A percentile compares a stretch with the other conserved stretches of the same genome.
Conservation (phyloP, 2,329 filamentous ascomycete genomes). For the Xylariaceae sp. region DNA sequence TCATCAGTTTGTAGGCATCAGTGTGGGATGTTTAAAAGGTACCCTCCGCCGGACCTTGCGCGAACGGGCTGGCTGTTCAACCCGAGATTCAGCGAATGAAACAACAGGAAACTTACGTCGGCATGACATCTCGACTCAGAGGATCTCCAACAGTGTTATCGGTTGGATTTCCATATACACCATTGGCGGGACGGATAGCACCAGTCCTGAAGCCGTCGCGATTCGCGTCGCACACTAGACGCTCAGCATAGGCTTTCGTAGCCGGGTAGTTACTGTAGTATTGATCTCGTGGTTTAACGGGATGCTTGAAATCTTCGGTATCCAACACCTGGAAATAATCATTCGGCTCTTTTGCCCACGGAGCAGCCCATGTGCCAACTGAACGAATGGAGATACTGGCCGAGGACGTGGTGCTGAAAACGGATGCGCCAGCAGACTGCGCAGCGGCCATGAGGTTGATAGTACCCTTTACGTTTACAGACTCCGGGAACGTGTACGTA, state of each 20-base stretch:
- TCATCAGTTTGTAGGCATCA: constrained; percentile 4
- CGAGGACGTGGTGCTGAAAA: constrained; percentile 54
- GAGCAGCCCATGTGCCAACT: constrained; percentile 28
- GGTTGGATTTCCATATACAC: constrained; percentile 50
- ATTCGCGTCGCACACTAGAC: constrained; percentile 43
- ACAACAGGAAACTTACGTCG: constrained; percentile 40
- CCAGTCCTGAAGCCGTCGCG: constrained; percentile 44
- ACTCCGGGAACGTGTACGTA: constrained; percentile 43
- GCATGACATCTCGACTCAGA: constrained; percentile 36
- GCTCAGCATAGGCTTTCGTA: constrained; percentile 51
- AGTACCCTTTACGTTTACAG: constrained; percentile 52
- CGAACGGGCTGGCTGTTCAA: background rate
- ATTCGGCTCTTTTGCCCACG: constrained; percentile 40
- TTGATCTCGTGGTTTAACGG: constrained; percentile 37
- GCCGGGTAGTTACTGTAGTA: constrained; percentile 52
- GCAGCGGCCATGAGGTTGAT: constrained; percentile 48
- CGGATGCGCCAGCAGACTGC: constrained; percentile 42
- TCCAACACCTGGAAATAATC: constrained; percentile 45
- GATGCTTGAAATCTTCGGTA: constrained; percentile 42
- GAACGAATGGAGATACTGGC: constrained; percentile 43
- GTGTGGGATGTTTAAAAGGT: background rate
- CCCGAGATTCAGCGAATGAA: background rate
- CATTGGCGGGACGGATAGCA: constrained; percentile 50
- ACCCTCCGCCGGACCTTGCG: background rate
- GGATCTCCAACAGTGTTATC: constrained; percentile 46